Evolutionary conservation across 805 yeast genomes (phyloP).

Genomic region (Candida maris): DNA sequence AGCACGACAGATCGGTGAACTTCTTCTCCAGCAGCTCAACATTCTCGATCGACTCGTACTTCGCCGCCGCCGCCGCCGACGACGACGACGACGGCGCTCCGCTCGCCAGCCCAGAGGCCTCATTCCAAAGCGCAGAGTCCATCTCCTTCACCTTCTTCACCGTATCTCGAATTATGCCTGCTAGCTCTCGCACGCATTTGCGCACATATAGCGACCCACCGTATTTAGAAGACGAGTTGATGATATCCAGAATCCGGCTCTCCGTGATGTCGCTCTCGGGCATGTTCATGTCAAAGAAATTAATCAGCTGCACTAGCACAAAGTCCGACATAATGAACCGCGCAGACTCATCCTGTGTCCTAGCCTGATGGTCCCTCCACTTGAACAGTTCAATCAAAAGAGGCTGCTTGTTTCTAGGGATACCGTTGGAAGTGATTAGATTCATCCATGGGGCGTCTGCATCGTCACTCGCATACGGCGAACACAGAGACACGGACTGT

Average conservation of each 20-base stretch:
- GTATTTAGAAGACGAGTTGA: slow-evolving; percentile 46
- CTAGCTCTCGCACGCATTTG: slow-evolving; percentile 50
- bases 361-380: slow-evolving; percentile 83
- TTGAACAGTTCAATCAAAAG: slow-evolving; percentile 59
- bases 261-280: slow-evolving; percentile 52
- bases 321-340: slow-evolving; percentile 84
- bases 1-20: background rate
- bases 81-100: slow-evolving; percentile 23
- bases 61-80: slow-evolving; percentile 12
- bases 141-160: slow-evolving; percentile 33
- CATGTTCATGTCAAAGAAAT: slow-evolving; percentile 27
- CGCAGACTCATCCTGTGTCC: slow-evolving; percentile 77
- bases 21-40: slow-evolving; percentile 11
- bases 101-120: slow-evolving; percentile 26
- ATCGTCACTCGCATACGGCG: slow-evolving; percentile 26
- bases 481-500: slow-evolving; percentile 27
- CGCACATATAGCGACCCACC: slow-evolving; percentile 42
- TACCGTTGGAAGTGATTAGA: slow-evolving; percentile 60
- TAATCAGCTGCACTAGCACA: slow-evolving; percentile 54
- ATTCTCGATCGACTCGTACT: slow-evolving; percentile 22
- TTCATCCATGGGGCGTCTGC: slow-evolving; percentile 63
- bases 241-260: slow-evolving; percentile 47
- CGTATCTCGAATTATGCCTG: slow-evolving; percentile 49
- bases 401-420: slow-evolving; percentile 50
- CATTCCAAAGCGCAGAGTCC: slow-evolving; percentile 34